Base-by-base conservation (phyloP, 2,329 filamentous ascomycete species). In the Fusarium avenaceum region DNA sequence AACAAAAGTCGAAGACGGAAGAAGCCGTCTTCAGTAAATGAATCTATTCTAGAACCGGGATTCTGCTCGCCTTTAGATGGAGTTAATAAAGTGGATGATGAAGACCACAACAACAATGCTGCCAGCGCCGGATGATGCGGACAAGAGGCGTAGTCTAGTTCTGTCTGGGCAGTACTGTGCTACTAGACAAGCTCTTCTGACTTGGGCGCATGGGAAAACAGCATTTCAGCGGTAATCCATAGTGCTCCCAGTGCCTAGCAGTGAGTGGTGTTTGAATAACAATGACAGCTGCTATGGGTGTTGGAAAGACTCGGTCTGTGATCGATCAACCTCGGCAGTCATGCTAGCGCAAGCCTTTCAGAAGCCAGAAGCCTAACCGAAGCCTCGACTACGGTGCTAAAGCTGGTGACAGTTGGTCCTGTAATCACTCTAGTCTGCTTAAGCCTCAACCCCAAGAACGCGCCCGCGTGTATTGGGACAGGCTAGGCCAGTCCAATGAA, bases 11-110 rank as follows among this genome's bases (percentile, higher is more conserved):
- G 44, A 50, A 49, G 61, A 56, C 62, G 57, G 65, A 67, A 67
- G 19, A 70, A 46, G 54, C 67, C 58, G 58, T 43, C 33, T 30
- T 38, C 30, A 62, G 38, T 56, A 62, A 62, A 62, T 66, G 65
- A 69, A 57, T 32, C 59, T 43, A 51, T 63, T 46, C 65, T 63
- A 42, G 50, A 66, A 55, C 57, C 26, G 19, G 65, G 60, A 66
- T 55, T 43, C n/a, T 55, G 42, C 46, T 65, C 53, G 65, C 51
- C 53, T 42, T 56, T 11, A 28, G 45, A 57, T 40, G 65, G 62
- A 52, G 44, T 55, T 66, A 39, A 56, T 55, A 44, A 47, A 62
- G 65, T 65, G 43, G 65, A 61, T 68, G 65, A 65, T 68, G 65
- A 65, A 65, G 48, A 53, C 28, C 44, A 58, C 38, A 51, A 54